These are phyloP conservation scores for Talaromyces sp. DNA, from an alignment of 2,329 filamentous ascomycete genomes.

Conservation along the genomic window DNA sequence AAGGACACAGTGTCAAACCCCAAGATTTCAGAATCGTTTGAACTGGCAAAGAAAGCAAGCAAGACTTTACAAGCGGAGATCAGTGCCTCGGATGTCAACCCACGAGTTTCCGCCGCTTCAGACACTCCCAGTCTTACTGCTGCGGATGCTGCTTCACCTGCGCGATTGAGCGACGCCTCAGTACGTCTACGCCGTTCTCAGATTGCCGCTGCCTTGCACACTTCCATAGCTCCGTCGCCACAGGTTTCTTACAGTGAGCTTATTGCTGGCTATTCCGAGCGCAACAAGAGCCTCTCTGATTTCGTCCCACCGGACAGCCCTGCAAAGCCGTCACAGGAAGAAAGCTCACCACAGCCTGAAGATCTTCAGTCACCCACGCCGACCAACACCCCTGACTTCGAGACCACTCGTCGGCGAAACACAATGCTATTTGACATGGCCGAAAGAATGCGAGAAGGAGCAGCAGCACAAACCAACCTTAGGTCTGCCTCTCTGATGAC, in stretches of 20 bases:
- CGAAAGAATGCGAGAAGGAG: slow-evolving; percentile 41
- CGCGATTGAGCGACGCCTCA: slow-evolving; percentile 33
- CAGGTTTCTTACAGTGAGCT: slow-evolving; percentile 55
- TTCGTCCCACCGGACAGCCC: slow-evolving; percentile 23
- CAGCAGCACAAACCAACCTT: slow-evolving; percentile 45
- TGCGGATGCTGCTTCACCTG: slow-evolving; percentile 25
- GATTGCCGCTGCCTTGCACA: slow-evolving; percentile 51
- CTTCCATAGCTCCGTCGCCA: slow-evolving; percentile 49
- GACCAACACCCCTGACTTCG: slow-evolving; percentile 25
- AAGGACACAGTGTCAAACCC: slow-evolving; percentile 19
- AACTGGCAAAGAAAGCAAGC: slow-evolving; percentile 38
- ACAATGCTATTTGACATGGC: slow-evolving; percentile 38
- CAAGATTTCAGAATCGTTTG: slow-evolving; percentile 30
- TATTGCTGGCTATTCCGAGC: slow-evolving; percentile 49
- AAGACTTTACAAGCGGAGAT: slow-evolving; percentile 38
- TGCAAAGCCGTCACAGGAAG: slow-evolving; percentile 22
- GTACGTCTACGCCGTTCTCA: slow-evolving; percentile 49
- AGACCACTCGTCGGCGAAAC: slow-evolving; percentile 33
- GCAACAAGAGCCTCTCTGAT: slow-evolving; percentile 25
- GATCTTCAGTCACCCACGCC: slow-evolving; percentile 28
- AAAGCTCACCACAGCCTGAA: slow-evolving; percentile 25
- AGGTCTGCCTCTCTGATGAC: slow-evolving; percentile 52
- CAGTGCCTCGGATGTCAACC: slow-evolving; percentile 20
- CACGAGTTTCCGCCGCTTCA: slow-evolving; percentile 13
- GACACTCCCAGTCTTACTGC: slow-evolving; percentile 24